phyloP scores from a whole-genome alignment of 768 basidiomycete genomes.

The Pilatotrama ljubarskyi region DNA sequence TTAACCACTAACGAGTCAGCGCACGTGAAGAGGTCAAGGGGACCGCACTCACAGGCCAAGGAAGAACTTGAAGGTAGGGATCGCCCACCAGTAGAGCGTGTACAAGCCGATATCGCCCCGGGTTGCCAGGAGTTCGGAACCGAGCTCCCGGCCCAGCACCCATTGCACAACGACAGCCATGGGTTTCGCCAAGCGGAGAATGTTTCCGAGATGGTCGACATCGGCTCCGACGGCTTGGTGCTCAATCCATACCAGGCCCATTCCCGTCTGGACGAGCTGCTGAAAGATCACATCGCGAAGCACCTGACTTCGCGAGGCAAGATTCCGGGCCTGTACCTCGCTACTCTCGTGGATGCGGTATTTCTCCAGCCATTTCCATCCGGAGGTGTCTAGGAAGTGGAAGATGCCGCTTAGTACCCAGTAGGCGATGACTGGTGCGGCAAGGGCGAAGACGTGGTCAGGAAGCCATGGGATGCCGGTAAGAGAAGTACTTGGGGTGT shows the following conservation, averaged over 20 bases:
- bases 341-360: conserved; percentile 86
- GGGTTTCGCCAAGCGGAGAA: conserved; percentile 35
- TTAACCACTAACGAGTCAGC: neutral
- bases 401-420: conserved; percentile 84
- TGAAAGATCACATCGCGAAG: conserved; percentile 81
- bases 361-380: conserved; percentile 75
- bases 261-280: conserved; percentile 77
- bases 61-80: conserved; percentile 71
- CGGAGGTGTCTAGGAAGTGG: conserved; percentile 73
- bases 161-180: conserved; percentile 41
- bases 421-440: conserved; percentile 78
- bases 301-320: conserved; percentile 70
- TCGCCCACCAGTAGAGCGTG: conserved; percentile 90
- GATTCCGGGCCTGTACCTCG: conserved; percentile 75
- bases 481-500: conserved; percentile 15
- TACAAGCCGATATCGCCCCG: conserved; percentile 48
- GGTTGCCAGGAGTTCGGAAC: conserved; percentile 35
- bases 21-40: neutral
- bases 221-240: conserved; percentile 30
- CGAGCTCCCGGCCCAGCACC: conserved; percentile 45
- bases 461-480: conserved; percentile 39
- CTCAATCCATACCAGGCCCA: conserved; percentile 70
- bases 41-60: conserved; percentile 74
- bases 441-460: conserved; percentile 71
- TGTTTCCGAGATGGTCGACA: conserved; percentile 44